phyloP scores from a whole-genome alignment of 106 monocot genomes.

The Phalaenopsis equestris region DNA sequence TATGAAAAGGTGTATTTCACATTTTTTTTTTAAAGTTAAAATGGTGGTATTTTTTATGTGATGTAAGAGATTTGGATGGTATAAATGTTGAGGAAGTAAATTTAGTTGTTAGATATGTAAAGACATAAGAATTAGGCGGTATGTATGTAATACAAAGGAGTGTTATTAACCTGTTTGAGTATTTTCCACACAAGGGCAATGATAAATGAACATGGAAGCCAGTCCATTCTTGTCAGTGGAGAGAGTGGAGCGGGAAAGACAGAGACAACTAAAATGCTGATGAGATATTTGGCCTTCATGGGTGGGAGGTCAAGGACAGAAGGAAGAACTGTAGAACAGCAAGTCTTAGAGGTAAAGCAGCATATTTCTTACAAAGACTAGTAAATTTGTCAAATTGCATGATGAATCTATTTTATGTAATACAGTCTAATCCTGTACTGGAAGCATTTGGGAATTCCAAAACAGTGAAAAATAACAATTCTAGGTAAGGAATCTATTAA shows the following conservation, averaged over 20 bases:
- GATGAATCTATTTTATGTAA: background rate
- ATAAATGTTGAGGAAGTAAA: too few species aligned
- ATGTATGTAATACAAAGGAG: background rate
- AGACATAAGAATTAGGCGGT: too few species aligned
- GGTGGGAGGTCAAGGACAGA: conserved; percentile 77
- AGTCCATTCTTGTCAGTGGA: conserved; percentile 88
- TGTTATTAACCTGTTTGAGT: background rate
- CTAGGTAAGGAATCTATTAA: conserved; percentile 43
- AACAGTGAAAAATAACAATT: conserved; percentile 95
- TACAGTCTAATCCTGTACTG: conserved; percentile 91
- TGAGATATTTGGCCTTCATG: conserved; percentile 97
- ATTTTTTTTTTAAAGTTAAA: too few species aligned
- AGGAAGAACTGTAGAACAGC: conserved; percentile 91
- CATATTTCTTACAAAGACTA: background rate
- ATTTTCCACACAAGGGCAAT: conserved; percentile 43
- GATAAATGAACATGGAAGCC: conserved; percentile 82
- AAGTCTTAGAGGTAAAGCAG: conserved; percentile 79
- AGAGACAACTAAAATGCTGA: conserved; percentile 96
- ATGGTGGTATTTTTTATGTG: too few species aligned
- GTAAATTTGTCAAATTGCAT: background rate
- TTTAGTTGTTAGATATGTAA: too few species aligned
- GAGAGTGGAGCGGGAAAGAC: conserved; percentile 98
- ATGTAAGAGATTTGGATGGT: too few species aligned
- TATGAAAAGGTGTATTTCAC: too few species aligned
- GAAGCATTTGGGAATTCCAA: conserved; percentile 98